Conservation (phyloP, 176 grass and related monocot genomes). For the Lolium perenne region DNA sequence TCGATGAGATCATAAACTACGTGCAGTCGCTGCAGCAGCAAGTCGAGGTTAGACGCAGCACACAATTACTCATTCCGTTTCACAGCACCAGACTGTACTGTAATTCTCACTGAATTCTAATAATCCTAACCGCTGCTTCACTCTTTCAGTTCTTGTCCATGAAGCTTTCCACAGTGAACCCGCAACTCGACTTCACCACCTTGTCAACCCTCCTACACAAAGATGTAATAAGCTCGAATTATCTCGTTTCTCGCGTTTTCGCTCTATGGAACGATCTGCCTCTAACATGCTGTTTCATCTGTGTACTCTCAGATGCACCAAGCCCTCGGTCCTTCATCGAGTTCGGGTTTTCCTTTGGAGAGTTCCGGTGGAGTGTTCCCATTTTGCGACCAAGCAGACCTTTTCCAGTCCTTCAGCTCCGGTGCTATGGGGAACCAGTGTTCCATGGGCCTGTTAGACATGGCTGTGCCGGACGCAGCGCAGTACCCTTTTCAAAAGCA, state of each 20-base stretch:
- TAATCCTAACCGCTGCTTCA: background rate
- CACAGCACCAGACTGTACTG: too few relatives aligned
- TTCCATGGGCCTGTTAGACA: slow-evolving; percentile 54
- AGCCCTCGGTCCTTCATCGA: slow-evolving; percentile 44
- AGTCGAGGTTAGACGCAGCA: slow-evolving; percentile 61
- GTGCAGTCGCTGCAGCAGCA: slow-evolving; percentile 89
- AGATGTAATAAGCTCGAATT: slow-evolving; percentile 76
- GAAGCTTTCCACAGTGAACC: slow-evolving; percentile 95
- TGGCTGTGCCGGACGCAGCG: slow-evolving; percentile 46
- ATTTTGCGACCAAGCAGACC: slow-evolving; percentile 50
- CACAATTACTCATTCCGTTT: too few relatives aligned
- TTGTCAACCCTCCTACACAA: slow-evolving; percentile 72
- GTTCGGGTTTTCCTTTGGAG: slow-evolving; percentile 69
- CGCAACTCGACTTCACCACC: slow-evolving; percentile 69
- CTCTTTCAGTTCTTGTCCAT: slow-evolving; percentile 91
- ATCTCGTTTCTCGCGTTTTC: background rate
- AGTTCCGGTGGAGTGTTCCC: slow-evolving; percentile 59
- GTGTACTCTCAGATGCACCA: slow-evolving; percentile 72
- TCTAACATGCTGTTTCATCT: slow-evolving; percentile 15
- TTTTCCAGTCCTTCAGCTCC: slow-evolving; percentile 42
- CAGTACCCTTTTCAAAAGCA: slow-evolving; percentile 70
- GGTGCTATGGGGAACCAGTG: slow-evolving; percentile 47
- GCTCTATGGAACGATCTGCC: background rate
- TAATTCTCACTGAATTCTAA: slow-evolving; percentile 43
- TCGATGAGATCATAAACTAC: slow-evolving; percentile 96